Evolutionary conservation across 2,329 filamentous ascomycete genomes (phyloP).

Genomic region (Fusarium napiforme): DNA sequence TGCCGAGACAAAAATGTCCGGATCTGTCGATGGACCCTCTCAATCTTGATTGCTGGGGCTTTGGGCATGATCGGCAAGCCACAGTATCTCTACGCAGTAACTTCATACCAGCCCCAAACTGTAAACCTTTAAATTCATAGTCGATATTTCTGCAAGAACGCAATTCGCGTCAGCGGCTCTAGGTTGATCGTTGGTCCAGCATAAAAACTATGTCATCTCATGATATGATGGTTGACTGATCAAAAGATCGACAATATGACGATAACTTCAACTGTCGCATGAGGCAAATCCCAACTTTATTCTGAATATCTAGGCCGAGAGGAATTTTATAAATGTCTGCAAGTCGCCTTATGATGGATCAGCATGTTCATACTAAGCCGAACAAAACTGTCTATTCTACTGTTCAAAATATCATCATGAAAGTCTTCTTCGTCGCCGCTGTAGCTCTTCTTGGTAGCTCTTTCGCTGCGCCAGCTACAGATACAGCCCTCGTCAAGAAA

Average conservation of each 20-base stretch:
- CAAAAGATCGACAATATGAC: background rate
- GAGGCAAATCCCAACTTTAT: background rate
- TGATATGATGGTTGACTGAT: background rate
- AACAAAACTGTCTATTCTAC: background rate
- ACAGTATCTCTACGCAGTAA: background rate
- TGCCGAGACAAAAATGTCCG: background rate
- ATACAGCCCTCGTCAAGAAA: background rate
- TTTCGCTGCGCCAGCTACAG: background rate
- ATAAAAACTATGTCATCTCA: background rate
- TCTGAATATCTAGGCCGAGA: accelerated
- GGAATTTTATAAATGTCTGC: background rate
- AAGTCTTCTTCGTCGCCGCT: background rate
- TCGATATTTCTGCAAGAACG: background rate
- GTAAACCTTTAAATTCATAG: background rate
- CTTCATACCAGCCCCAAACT: conserved; percentile 14
- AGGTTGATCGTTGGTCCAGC: accelerated
- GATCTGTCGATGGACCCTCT: background rate
- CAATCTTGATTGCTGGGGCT: accelerated
- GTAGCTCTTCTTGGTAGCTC: background rate
- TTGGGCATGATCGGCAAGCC: conserved; percentile 5
- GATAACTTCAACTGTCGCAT: background rate
- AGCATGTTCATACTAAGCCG: too few relatives aligned
- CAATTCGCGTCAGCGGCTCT: background rate
- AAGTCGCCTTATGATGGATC: accelerated
- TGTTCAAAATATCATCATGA: background rate